phyloP scores from a whole-genome alignment of 2,329 filamentous ascomycete genomes.

The Macroventuria anomochaeta region DNA sequence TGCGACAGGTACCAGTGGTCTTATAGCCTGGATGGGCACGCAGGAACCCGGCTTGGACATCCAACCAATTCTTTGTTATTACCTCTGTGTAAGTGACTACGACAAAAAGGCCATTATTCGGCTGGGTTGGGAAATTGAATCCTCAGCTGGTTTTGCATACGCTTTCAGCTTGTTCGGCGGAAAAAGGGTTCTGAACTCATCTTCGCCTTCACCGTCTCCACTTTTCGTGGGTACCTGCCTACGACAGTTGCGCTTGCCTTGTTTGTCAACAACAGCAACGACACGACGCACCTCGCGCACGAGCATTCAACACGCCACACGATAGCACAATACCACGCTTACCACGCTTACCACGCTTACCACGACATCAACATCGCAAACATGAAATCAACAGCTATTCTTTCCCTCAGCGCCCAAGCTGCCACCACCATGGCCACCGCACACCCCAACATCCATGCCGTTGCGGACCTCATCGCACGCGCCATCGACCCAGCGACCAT shows the following conservation, averaged over 20 bases:
- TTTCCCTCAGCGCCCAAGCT: neutral
- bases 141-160: neutral
- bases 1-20: neutral
- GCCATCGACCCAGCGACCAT: conserved; percentile 12
- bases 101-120: neutral
- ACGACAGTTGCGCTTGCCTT: neutral
- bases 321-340: neutral
- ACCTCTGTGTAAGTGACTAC: neutral
- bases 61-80: neutral
- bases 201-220: conserved; percentile 9
- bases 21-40: neutral
- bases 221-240: conserved; percentile 1
- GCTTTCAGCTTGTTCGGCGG: neutral
- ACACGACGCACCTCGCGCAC: neutral
- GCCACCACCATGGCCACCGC: neutral
- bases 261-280: conserved; percentile 5
- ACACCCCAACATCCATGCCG: neutral
- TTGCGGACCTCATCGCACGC: conserved; percentile 7
- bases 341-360: neutral
- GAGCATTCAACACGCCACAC: neutral
- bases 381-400: conserved; percentile 9
- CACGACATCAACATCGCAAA: neutral
- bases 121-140: neutral
- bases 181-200: neutral
- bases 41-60: neutral